Evolutionary conservation across 1,284 basidiomycete species (phyloP).

Genomic region (Ustilago loliicola): DNA sequence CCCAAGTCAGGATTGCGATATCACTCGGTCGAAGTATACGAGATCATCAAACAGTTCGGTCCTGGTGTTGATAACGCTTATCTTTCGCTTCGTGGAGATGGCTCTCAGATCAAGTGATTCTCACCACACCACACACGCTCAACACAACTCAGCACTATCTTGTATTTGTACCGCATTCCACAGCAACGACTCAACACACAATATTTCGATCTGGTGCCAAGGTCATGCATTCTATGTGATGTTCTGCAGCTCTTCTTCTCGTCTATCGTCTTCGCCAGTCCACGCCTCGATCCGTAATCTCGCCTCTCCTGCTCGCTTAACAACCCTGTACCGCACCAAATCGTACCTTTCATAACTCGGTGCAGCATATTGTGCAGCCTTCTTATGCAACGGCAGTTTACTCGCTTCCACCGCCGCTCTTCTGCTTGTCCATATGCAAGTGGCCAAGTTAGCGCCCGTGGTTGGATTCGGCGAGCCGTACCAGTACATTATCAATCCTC

Average conservation of each 20-base stretch:
- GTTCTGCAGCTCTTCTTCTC: constrained; percentile 4
- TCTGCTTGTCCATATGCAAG: constrained; percentile 64
- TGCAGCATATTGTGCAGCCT: constrained; percentile 45
- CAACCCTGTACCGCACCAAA: constrained; percentile 52
- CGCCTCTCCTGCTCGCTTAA: constrained; percentile 36
- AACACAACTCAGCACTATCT: not conserved
- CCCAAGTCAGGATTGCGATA: constrained; percentile 84
- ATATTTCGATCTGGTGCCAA: not conserved
- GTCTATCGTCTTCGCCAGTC: constrained; percentile 29
- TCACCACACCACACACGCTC: not conserved
- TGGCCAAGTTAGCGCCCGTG: constrained; percentile 63
- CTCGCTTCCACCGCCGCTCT: constrained; percentile 42
- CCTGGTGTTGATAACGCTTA: constrained; percentile 68
- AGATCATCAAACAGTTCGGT: constrained; percentile 80
- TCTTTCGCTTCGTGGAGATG: constrained; percentile 63
- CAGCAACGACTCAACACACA: not conserved
- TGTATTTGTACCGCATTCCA: constrained; percentile 3
- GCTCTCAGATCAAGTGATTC: constrained; percentile 59
- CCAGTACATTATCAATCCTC: constrained; percentile 66
- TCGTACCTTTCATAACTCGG: constrained; percentile 58
- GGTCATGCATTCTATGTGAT: constrained; percentile 3
- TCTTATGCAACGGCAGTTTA: constrained; percentile 47
- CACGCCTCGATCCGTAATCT: constrained; percentile 52
- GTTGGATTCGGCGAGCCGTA: constrained; percentile 54
- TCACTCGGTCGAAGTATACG: constrained; percentile 87